Evolutionary conservation across 1,284 basidiomycete genomes (phyloP), one percentile per base, ranked within the genome.

Genomic region (Apiotrichum domesticum): DNA sequence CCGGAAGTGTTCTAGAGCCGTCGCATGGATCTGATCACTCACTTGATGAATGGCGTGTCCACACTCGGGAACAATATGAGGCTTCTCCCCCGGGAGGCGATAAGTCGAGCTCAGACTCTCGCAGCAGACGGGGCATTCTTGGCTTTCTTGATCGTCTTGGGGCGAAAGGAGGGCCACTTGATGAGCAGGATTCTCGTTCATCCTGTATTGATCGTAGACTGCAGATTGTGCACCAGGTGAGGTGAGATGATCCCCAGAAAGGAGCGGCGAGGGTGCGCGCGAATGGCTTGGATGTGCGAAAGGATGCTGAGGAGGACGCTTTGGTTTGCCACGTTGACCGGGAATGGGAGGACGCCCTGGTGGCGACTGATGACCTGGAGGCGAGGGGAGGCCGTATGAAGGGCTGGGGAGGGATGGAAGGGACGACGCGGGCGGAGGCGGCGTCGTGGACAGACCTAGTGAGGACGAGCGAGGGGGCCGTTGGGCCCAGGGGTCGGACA

Each of bases 11-110:
- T 29, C 29, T 29, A 29, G 29, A 29, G 29, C 29, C 29, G 29
- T 29, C 29, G 29, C 29, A 3, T 29, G 29, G 29, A 29, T 29
- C 29, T 3, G 29, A 15, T 39, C 9, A 42, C 84, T 70, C 63
- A 90, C 90, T 79, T 96, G 88, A 77, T 96, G 95, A 32, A 98
- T 83, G 9, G 90, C 87, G 78, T 98, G 95, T n/a, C 95, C 93
- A 67, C 95, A 98, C 69, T 91, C 87, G 35, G 95, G 95, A 33
- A 96, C 87, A 56, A 98, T 88, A 70, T 97, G 93, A 1, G 94
- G 90, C 72, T 95, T 97, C 78, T 98, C 95, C 14, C 95, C 94
- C 0, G 86, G 89, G 21, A 92, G 80, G 62, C 76, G 59, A 49
- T 65, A 77, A 0, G 66, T 68, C 33, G 71, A 75, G 56, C 63